Evolutionary conservation across 2,329 filamentous ascomycete species (phyloP), one percentile per base, ranked within the genome.

Genomic region (Fusarium proliferatum): DNA sequence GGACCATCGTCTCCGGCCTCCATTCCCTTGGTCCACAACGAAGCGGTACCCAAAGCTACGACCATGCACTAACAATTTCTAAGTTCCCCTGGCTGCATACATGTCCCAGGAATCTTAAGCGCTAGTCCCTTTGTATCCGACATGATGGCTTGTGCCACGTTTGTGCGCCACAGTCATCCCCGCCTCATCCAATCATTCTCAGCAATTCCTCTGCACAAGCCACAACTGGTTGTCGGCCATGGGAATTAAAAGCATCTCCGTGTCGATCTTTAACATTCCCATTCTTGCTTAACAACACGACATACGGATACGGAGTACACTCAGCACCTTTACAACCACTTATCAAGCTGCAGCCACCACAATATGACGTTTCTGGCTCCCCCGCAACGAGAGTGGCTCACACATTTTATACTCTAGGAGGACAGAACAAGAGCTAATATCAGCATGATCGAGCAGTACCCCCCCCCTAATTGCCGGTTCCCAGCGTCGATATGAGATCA

Each of bases 11-110:
- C 58, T 76, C 73, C 75, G 71, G 45, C 39, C n/a, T 52, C 21
- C 61, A 67, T 74, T 65, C 71, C 58, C 38, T 41, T 30, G 26
- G 41, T 33, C 38, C 42, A 33, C 57, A 46, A 34, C 13, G 23
- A 41, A 11, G 26, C 26, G 62, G 74, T 73, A 75, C 74, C 33
- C 43, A 63, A 49, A 65, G 53, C 51, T 67, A 73, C 65, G 67
- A 71, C n/a, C 16, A 28, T 67, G 64, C 61, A 59, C 69, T 73
- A 73, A 76, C 74, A 76, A 64, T 62, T 43, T 51, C 43, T 57
- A 66, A 57, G 57, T 34, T 57, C 60, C 61, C 59, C 56, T 58
- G 61, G 33, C 56, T 43, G 57, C 34, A 49, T 46, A 42, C 36
- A 68, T 17, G 15, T 51, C 28, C 53, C 9, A 13, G 51, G 45